Evolutionary conservation across 768 basidiomycete species (phyloP).

Genomic region (Termitomyces sp.): DNA sequence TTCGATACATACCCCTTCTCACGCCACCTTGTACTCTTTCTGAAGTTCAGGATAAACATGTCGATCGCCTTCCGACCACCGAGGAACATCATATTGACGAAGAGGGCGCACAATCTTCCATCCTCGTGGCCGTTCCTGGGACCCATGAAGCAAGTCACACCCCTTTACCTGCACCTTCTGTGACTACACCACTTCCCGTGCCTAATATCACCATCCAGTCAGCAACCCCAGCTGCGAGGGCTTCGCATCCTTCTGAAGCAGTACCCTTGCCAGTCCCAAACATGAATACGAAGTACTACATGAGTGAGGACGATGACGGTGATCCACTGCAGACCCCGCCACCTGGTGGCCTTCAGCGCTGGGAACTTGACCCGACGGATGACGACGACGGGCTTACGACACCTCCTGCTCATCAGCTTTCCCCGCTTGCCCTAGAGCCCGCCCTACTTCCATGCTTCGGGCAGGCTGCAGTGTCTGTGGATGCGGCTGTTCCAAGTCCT

Average conservation of each 20-base stretch:
- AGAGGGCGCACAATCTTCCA: slow-evolving; percentile 3
- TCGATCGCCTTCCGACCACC: slow-evolving; percentile 16
- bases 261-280: slow-evolving; percentile 23
- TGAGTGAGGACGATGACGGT: slow-evolving; percentile 9
- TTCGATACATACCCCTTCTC: slow-evolving; percentile 24
- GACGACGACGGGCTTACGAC: slow-evolving; percentile 18
- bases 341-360: slow-evolving; percentile 5
- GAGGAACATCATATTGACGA: slow-evolving; percentile 12
- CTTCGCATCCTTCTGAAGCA: background rate
- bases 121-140: background rate
- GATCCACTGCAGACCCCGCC: slow-evolving; percentile 9
- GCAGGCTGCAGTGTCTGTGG: background rate
- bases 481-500: background rate
- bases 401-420: slow-evolving; percentile 15
- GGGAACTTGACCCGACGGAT: slow-evolving; percentile 9
- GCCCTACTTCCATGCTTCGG: slow-evolving; percentile 9
- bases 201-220: slow-evolving; percentile 14
- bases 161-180: slow-evolving; percentile 11
- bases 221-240: background rate
- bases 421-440: slow-evolving; percentile 10
- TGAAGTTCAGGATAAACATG: slow-evolving; percentile 16
- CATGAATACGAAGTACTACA: slow-evolving; percentile 10
- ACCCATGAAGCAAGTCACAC: background rate
- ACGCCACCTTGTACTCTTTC: slow-evolving; percentile 33
- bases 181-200: slow-evolving; percentile 15